These are phyloP conservation scores for Nicotiana tabacum DNA, from an alignment of 257 asterid genomes.

Conservation along the genomic window DNA sequence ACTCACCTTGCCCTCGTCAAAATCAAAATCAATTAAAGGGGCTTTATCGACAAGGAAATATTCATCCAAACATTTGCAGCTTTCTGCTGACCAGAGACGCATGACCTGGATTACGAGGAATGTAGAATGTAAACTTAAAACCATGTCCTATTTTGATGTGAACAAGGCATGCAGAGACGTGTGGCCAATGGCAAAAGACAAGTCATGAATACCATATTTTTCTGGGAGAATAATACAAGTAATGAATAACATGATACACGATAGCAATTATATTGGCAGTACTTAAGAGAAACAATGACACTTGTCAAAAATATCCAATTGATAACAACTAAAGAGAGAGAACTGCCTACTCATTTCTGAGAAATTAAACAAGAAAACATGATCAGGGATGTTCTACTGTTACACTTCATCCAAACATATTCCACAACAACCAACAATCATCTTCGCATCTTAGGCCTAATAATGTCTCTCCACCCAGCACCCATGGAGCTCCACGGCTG, in stretches of 20 bases:
- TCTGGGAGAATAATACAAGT: not conserved
- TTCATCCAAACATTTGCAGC: slow-evolving; percentile 74
- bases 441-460: not conserved
- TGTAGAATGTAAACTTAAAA: not conserved
- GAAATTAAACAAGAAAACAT: not conserved
- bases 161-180: not conserved
- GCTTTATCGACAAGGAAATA: slow-evolving; percentile 70
- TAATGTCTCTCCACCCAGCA: not conserved
- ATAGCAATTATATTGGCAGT: not conserved
- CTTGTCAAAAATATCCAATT: not conserved
- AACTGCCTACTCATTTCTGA: not conserved
- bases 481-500: not conserved
- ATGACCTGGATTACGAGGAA: slow-evolving; percentile 49
- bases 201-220: not conserved
- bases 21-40: slow-evolving; percentile 86
- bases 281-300: slow-evolving; percentile 1
- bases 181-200: not conserved
- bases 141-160: not conserved
- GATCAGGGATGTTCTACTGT: not conserved
- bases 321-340: not conserved
- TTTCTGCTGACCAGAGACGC: slow-evolving; percentile 99
- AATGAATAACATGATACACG: not conserved
- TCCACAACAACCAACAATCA: not conserved
- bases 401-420: not conserved
- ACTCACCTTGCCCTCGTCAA: slow-evolving; percentile 89